Evolutionary conservation across 1,139 yeast genomes (phyloP).

Genomic region (Suhomyces ambrosiae): DNA sequence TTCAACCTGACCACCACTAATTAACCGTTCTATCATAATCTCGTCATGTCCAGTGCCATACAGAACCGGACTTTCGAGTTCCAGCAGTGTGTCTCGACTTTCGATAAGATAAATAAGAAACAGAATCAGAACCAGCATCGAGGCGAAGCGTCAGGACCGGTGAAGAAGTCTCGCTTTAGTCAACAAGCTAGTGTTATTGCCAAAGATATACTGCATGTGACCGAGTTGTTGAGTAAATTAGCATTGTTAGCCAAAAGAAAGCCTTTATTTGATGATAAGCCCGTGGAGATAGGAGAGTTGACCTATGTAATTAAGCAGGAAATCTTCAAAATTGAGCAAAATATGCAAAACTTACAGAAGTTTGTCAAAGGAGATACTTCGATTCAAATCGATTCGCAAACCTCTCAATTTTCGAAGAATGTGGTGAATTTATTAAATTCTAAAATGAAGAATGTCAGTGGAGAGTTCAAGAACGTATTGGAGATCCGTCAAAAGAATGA

Average conservation of each 20-base stretch:
- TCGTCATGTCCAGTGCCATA: slow-evolving; percentile 41
- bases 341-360: slow-evolving; percentile 65
- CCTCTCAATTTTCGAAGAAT: slow-evolving; percentile 74
- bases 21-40: no score
- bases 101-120: slow-evolving; percentile 58
- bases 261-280: slow-evolving; percentile 93
- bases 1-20: neutral
- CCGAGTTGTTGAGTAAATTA: slow-evolving; percentile 76
- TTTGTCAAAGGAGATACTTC: slow-evolving; percentile 51
- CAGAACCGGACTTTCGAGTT: slow-evolving; percentile 86
- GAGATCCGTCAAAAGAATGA: slow-evolving; percentile 87
- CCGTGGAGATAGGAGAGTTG: slow-evolving; percentile 89
- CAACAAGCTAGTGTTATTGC: slow-evolving; percentile 82
- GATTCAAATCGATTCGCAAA: slow-evolving; percentile 57
- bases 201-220: slow-evolving; percentile 85
- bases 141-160: slow-evolving; percentile 19
- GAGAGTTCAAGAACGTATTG: slow-evolving; percentile 84
- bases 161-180: slow-evolving; percentile 68
- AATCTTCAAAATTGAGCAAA: slow-evolving; percentile 81
- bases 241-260: slow-evolving; percentile 85
- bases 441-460: slow-evolving; percentile 87
- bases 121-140: slow-evolving; percentile 20
- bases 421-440: slow-evolving; percentile 86
- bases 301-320: slow-evolving; percentile 93
- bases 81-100: slow-evolving; percentile 77